Evolutionary conservation across 768 basidiomycete genomes (phyloP).

Genomic region (Lactifluus rugatus): DNA sequence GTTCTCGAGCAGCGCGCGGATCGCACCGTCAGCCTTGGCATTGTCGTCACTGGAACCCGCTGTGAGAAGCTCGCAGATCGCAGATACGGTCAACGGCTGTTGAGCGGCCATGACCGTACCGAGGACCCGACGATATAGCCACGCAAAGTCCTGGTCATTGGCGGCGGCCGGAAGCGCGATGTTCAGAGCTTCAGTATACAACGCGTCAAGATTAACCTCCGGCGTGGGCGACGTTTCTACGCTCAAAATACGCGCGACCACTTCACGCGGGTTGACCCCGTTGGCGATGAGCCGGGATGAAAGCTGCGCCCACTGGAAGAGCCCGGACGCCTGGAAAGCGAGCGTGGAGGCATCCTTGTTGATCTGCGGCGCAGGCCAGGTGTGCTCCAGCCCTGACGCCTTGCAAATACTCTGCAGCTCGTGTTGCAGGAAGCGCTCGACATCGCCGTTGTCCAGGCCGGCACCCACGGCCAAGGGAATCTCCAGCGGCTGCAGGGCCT

Average conservation of each 20-base stretch:
- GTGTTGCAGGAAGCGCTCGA: slow-evolving; percentile 6
- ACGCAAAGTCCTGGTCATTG: not conserved
- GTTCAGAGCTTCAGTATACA: slow-evolving; percentile 6
- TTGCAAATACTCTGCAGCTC: slow-evolving; percentile 1
- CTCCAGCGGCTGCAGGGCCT: not conserved
- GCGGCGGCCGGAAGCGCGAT: slow-evolving; percentile 1
- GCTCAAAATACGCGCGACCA: slow-evolving; percentile 5
- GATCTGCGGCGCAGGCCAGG: not conserved
- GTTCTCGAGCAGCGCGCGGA: not conserved
- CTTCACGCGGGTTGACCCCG: slow-evolving; percentile 1
- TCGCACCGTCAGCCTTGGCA: not conserved
- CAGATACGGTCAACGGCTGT: slow-evolving; percentile 9
- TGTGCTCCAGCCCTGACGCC: not conserved
- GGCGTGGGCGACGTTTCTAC: not conserved
- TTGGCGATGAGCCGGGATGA: slow-evolving; percentile 6
- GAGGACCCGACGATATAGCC: slow-evolving; percentile 6
- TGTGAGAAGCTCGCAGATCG: slow-evolving; percentile 3
- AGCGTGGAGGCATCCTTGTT: slow-evolving; percentile 5
- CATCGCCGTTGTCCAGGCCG: slow-evolving; percentile 9
- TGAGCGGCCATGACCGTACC: slow-evolving; percentile 8
- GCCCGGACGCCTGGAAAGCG: slow-evolving; percentile 9
- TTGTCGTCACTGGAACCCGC: not conserved
- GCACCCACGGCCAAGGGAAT: not conserved
- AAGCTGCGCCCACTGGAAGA: slow-evolving; percentile 20
- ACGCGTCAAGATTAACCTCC: slow-evolving; percentile 5